A percentile compares a stretch with the other conserved stretches of the same genome.
These are phyloP conservation scores for Backusella tarrabulga DNA, from an alignment of 192 early-diverging fungal genomes.

Conservation along the genomic window DNA sequence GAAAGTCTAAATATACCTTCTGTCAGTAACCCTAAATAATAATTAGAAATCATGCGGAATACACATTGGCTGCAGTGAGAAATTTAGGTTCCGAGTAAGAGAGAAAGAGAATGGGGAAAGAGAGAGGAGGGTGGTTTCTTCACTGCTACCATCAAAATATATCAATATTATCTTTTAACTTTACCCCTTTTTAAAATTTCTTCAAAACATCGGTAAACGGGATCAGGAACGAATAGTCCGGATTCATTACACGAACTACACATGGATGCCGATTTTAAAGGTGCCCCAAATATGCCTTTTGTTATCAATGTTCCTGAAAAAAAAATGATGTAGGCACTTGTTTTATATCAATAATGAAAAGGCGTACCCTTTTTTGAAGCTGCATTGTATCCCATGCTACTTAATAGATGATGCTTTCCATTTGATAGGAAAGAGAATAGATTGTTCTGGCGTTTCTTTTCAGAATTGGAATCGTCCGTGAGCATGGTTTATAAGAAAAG, in stretches of 20 bases:
- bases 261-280: conserved; percentile 26
- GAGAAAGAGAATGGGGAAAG: not conserved
- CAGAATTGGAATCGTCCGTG: not conserved
- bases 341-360: not conserved
- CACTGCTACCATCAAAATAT: not conserved
- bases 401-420: conserved; percentile 12
- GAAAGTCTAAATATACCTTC: conserved; percentile 38
- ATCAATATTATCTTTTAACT: not conserved
- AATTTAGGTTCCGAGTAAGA: not conserved
- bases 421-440: conserved; percentile 20
- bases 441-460: conserved; percentile 19
- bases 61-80: conserved; percentile 1
- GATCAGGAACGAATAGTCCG: conserved; percentile 25
- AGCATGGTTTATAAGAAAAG: conserved; percentile 13
- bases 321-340: not conserved
- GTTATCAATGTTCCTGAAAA: conserved; percentile 3
- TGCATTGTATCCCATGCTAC: conserved; percentile 1
- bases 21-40: conserved; percentile 22
- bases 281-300: conserved; percentile 29
- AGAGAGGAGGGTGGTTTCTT: not conserved
- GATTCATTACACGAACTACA: conserved; percentile 19
- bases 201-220: conserved; percentile 27
- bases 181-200: conserved; percentile 33
- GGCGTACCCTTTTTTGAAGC: conserved; percentile 16
- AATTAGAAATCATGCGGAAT: conserved; percentile 9